These are phyloP conservation scores for Tylopilus sp. DNA, from an alignment of 768 basidiomycete species.

Conservation along the genomic window DNA sequence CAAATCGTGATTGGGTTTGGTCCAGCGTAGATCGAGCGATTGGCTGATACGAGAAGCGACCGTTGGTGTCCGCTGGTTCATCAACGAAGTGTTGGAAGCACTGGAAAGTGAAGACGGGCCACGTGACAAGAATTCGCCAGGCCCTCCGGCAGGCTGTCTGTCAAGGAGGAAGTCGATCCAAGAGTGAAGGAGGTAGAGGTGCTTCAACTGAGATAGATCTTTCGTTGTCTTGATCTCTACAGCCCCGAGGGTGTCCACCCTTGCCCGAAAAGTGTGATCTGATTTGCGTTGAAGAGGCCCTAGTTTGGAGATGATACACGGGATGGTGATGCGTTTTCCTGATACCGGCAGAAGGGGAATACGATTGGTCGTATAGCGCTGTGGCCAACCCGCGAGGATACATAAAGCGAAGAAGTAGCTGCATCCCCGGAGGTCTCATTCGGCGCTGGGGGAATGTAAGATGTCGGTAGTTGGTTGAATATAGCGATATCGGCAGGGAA, in stretches of 20 bases:
- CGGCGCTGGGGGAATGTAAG: background rate
- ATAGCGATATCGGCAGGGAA: background rate
- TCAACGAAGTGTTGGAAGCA: background rate
- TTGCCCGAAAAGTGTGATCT: background rate
- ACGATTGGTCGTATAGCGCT: background rate
- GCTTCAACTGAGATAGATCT: background rate
- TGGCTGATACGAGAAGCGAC: background rate
- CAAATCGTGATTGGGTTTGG: no score
- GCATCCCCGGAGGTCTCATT: background rate
- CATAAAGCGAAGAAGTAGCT: background rate
- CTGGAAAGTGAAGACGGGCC: background rate
- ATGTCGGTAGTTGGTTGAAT: background rate
- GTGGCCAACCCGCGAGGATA: background rate
- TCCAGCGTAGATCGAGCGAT: no score
- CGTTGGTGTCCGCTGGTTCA: background rate
- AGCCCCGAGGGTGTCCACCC: background rate
- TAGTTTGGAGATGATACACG: background rate
- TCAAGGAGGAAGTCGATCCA: background rate
- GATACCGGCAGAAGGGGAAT: background rate
- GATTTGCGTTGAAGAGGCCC: background rate
- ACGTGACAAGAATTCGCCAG: background rate
- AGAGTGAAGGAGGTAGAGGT: background rate
- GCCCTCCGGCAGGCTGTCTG: background rate
- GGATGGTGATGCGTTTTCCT: background rate
- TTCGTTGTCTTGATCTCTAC: background rate